Evolutionary conservation across 768 basidiomycete genomes (phyloP), one percentile per base, ranked within the genome.

Genomic region (Cyclocybe aegerita): DNA sequence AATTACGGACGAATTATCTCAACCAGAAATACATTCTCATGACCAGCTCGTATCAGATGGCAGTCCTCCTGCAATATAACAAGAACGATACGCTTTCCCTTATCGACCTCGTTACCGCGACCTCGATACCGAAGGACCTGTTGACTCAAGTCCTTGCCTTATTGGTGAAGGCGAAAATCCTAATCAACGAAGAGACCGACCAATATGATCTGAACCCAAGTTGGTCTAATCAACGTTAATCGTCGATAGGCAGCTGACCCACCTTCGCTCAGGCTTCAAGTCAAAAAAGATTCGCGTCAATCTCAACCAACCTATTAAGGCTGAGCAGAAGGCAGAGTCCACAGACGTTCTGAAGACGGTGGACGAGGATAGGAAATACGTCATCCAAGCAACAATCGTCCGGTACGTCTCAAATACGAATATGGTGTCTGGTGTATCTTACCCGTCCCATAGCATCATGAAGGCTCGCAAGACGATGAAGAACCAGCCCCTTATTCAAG

Each of bases 351-450:
- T 97, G 64, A 95, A 93, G 79, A 88, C 85, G 6, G 94, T 98
- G 12, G 96, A 97, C 58, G 96, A 98, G 69, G 97, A 98, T 61
- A 83, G 97, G 46, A 98, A 97, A 79, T 91, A 95, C 61, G 86
- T 94, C 56, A 93, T 97, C 46, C 96, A 98, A 65, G 93, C 93
- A 8, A 94, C 91, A 23, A 93, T 97, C 58, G 93, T 97, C 39
- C 84, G 93, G 80, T 80, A 55, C 46, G 74, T 66, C 14, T 44
- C 11, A 6, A 14, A 43, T 44, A 34, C 39, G n/a, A 39, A n/a
- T 50, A 39, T n/a, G 17, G 32, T 14, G 43, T 39, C 33, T 5
- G 17, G 55, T 40, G n/a, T 42, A 48, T 36, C 30, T 49, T 10
- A 10, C 12, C 31, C 50, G n/a, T 39, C 49, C 41, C 14, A 8